Percentiles rank a stretch among this genome's conserved stretches.
Evolutionary conservation across 2,329 filamentous ascomycete genomes (phyloP).

Genomic region (Aureobasidium musti): DNA sequence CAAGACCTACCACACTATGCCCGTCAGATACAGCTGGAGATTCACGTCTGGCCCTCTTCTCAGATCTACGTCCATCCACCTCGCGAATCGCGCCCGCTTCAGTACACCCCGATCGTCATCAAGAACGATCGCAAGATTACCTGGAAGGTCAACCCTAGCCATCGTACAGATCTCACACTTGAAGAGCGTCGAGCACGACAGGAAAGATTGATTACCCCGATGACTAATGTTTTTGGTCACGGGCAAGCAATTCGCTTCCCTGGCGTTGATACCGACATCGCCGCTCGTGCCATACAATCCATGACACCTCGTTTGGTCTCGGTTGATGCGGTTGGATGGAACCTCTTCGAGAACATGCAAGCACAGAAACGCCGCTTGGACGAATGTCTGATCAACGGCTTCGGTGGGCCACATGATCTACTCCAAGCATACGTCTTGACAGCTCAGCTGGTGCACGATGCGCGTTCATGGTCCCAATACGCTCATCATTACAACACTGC

Average conservation of each 20-base stretch:
- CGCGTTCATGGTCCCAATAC: background rate
- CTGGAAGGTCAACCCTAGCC: background rate
- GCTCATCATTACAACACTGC: background rate
- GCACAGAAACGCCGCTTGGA: constrained; percentile 3
- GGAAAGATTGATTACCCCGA: constrained; percentile 1
- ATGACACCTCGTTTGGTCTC: constrained; percentile 9
- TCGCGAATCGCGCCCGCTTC: background rate
- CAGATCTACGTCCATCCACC: constrained; percentile 1
- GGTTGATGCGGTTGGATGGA: constrained; percentile 10
- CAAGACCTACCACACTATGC: background rate
- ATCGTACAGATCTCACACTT: background rate
- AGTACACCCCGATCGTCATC: background rate
- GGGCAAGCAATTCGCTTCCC: background rate
- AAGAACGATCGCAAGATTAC: background rate
- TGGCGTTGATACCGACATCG: background rate
- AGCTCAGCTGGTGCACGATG: background rate
- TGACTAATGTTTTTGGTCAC: background rate
- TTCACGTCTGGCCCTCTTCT: background rate
- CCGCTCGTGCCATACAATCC: background rate
- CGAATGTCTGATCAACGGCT: background rate
- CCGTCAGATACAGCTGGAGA: background rate
- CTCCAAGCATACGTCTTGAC: background rate
- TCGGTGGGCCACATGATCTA: background rate
- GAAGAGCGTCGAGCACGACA: constrained; percentile 3
- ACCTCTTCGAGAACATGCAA: constrained; percentile 8